phyloP scores from a whole-genome alignment of 2,329 filamentous ascomycete genomes.

The Hirsutella rhossiliensis region DNA sequence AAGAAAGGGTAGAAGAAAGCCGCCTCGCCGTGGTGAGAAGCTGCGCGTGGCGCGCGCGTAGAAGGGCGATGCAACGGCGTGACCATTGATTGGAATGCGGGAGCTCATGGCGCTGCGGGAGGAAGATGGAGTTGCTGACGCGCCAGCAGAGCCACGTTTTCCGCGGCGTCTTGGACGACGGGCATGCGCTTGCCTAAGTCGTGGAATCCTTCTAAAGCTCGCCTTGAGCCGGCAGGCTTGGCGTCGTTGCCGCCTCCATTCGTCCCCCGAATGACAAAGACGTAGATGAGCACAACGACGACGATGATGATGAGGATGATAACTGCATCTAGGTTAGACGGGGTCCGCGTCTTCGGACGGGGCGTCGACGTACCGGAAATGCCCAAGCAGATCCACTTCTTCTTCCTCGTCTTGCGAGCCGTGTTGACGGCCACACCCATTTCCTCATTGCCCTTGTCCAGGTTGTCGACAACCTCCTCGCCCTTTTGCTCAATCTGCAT shows the following conservation, averaged over 20 bases:
- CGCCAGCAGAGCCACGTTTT: constrained; percentile 4
- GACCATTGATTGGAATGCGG: not conserved
- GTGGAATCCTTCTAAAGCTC: constrained; percentile 2
- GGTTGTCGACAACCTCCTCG: constrained; percentile 73
- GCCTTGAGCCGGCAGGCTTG: not conserved
- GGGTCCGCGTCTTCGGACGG: not conserved
- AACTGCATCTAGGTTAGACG: constrained; percentile 25
- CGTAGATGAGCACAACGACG: constrained; percentile 36
- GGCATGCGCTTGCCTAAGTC: constrained; percentile 1
- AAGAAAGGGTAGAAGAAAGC: not conserved
- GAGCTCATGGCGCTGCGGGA: constrained; percentile 7
- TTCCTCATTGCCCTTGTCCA: constrained; percentile 75
- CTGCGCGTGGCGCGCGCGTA: not conserved
- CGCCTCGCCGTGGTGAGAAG: constrained; percentile 2
- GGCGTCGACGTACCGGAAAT: constrained; percentile 43
- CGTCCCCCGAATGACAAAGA: constrained; percentile 25
- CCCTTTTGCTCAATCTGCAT: constrained; percentile 75
- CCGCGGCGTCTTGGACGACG: constrained; percentile 3
- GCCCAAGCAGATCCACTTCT: constrained; percentile 94
- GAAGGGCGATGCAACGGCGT: not conserved
- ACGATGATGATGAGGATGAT: constrained; percentile 40
- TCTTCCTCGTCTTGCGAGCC: constrained; percentile 67
- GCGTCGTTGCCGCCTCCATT: constrained; percentile 10
- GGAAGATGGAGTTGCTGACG: constrained; percentile 13
- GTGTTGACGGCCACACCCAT: constrained; percentile 73